Evolutionary conservation across 179 eudicot genomes (phyloP), one percentile per base, ranked within the genome.

Genomic region (Silene coronaria): DNA sequence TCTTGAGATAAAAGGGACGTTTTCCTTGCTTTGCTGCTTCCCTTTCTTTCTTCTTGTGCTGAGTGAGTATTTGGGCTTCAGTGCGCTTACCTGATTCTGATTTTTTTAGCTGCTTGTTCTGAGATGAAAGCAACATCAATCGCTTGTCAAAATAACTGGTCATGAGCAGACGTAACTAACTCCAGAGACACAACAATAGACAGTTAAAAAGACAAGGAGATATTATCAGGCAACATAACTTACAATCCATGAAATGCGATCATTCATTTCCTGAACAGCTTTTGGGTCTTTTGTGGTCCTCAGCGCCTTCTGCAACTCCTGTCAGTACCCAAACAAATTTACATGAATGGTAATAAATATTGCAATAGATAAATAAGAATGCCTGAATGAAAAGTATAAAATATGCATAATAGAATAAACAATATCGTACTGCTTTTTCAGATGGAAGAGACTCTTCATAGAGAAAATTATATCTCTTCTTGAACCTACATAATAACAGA

Each of bases 21-120:
- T 95, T 95, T 76, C 99, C 97, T 71, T 89, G 92, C 83, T 86
- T 92, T 75, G 92, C 95, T 68, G 97, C 97, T 79, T 89, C 93
- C 81, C 93, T 85, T 77, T 88, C 95, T 82, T 82, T 92, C 88
- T 88, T 95, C 90, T 90, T 95, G 79, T 92, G 99, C 81, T 88
- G 89, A 63, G 90, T 59, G 57, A 95, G 85, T 76, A 92, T 90
- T 65, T 86, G 88, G 64, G 82, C 60, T 68, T 88, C 87, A 51
- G 82, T 77, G 68, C 74, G 89, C 84, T 84, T 90, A 8, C 86
- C 34, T 67, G 87, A 78, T 22, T 83, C 90, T 17, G 96, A 82
- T 85, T 87, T 92, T 76, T 88, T 78, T 82, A 70, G 73, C 38
- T 90, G 97, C 70, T 84, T 90, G 75, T 89, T 86, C 97, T 93